These are phyloP conservation scores for Lasiosphaeria miniovina DNA, from an alignment of 495 filamentous ascomycete genomes.

Conservation along the genomic window DNA sequence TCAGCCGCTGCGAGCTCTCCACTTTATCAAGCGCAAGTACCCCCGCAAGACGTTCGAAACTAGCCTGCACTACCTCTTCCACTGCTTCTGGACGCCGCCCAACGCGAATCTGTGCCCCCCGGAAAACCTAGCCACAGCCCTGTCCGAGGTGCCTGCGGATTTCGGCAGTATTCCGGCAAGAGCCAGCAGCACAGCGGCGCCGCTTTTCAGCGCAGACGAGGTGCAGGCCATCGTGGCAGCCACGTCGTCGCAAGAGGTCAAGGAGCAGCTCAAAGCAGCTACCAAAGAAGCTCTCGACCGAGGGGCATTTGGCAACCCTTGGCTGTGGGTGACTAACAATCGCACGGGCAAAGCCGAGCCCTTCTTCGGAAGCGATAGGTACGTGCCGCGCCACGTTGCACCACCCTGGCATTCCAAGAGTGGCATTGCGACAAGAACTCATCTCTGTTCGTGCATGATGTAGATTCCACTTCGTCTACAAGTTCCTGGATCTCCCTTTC, in stretches of 20 bases:
- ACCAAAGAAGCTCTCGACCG: constrained; percentile 58
- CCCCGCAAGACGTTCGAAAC: constrained; percentile 29
- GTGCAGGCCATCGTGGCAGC: constrained; percentile 51
- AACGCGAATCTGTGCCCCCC: constrained; percentile 28
- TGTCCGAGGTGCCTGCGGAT: constrained; percentile 21
- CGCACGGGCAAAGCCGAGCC: constrained; percentile 55
- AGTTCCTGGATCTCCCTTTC: constrained; percentile 39
- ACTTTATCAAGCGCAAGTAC: constrained; percentile 57
- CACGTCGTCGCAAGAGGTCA: constrained; percentile 49
- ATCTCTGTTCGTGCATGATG: constrained; percentile 14
- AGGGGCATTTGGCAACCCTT: constrained; percentile 74
- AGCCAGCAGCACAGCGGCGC: not conserved
- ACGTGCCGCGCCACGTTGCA: constrained; percentile 12
- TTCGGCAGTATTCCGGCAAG: constrained; percentile 11
- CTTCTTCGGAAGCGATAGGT: constrained; percentile 78
- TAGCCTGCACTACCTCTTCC: constrained; percentile 32
- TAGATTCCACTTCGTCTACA: constrained; percentile 41
- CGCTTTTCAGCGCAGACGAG: constrained; percentile 31
- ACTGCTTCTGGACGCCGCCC: constrained; percentile 41
- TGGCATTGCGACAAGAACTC: not conserved
- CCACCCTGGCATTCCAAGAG: too few relatives aligned
- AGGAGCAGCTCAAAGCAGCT: constrained; percentile 54
- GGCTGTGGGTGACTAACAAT: constrained; percentile 66
- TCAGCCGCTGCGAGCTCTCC: constrained; percentile 62
- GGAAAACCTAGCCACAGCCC: constrained; percentile 25